A percentile compares a stretch with the other conserved stretches of the same genome.
These are phyloP conservation scores for Boletus rubroflammeus DNA, from an alignment of 768 basidiomycete genomes.

Conservation along the genomic window DNA sequence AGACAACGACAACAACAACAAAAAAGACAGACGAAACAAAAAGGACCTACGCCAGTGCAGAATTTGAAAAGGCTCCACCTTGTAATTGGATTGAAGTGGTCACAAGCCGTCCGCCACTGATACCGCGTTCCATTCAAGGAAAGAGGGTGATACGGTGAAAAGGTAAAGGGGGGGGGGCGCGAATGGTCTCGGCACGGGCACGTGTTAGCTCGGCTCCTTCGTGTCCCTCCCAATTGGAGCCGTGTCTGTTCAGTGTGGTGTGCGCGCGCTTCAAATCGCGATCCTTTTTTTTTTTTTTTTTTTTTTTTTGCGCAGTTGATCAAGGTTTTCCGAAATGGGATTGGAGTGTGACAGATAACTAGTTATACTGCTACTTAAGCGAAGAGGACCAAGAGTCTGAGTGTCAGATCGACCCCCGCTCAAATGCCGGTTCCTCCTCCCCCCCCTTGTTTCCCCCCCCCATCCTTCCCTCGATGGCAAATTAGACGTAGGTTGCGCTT, in stretches of 20 bases:
- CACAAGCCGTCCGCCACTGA: neutral
- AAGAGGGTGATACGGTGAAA: no score
- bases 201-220: conserved; percentile 17
- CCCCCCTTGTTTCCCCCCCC: neutral
- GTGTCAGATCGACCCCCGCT: conserved; percentile 11
- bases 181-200: neutral
- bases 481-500: conserved; percentile 15
- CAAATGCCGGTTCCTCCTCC: conserved; percentile 2
- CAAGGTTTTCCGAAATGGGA: conserved; percentile 25
- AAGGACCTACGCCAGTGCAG: neutral
- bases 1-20: no score
- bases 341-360: conserved; percentile 2
- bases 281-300: neutral
- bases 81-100: neutral
- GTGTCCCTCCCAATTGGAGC: neutral
- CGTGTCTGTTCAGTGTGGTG: neutral
- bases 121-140: neutral
- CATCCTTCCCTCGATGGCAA: neutral
- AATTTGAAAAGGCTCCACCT: neutral
- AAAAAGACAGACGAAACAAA: no score
- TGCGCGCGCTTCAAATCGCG: neutral
- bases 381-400: neutral
- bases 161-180: neutral
- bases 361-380: conserved; percentile 11
- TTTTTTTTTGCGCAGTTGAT: neutral